Percentiles rank a stretch among this genome's conserved stretches.
phyloP scores from a whole-genome alignment of 257 asterid species.

The Ilex aquifolium region DNA sequence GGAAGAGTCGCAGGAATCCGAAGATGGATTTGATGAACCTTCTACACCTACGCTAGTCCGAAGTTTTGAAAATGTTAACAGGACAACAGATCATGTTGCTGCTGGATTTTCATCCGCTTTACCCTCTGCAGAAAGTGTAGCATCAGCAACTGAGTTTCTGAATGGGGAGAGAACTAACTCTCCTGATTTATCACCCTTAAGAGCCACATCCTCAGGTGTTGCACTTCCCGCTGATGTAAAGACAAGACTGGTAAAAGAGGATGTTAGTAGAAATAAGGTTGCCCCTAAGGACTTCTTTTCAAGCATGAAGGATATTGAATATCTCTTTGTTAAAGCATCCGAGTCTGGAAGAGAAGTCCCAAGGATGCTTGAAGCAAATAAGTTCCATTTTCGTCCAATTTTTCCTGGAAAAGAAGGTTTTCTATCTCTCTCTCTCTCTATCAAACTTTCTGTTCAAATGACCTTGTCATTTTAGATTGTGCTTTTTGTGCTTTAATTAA shows the following conservation, averaged over 20 bases:
- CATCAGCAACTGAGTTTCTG: constrained; percentile 35
- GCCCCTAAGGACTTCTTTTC: constrained; percentile 68
- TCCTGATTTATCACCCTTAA: constrained; percentile 68
- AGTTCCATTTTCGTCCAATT: constrained; percentile 87
- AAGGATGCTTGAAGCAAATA: constrained; percentile 95
- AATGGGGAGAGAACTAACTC: constrained; percentile 47
- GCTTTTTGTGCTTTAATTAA: not conserved
- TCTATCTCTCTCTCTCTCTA: constrained; percentile 12
- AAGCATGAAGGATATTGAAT: constrained; percentile 80
- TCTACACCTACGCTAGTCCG: constrained; percentile 66
- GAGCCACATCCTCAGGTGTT: constrained; percentile 50
- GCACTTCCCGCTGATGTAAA: constrained; percentile 40
- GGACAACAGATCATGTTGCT: constrained; percentile 31
- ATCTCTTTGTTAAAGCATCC: constrained; percentile 74
- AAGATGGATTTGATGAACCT: constrained; percentile 92
- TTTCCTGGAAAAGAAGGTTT: constrained; percentile 61
- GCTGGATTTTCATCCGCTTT: constrained; percentile 23
- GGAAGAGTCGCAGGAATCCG: constrained; percentile 68
- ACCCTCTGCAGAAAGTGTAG: constrained; percentile 21
- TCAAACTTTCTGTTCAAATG: not conserved
- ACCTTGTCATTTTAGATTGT: too few relatives aligned
- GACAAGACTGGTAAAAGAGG: constrained; percentile 44
- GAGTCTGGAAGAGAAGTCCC: constrained; percentile 98
- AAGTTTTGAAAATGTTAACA: constrained; percentile 71
- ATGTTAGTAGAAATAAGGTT: constrained; percentile 48